Evolutionary conservation across 805 yeast genomes (phyloP), one percentile per base, ranked within the genome.

Genomic region (Lipomyces chichibuensis): DNA sequence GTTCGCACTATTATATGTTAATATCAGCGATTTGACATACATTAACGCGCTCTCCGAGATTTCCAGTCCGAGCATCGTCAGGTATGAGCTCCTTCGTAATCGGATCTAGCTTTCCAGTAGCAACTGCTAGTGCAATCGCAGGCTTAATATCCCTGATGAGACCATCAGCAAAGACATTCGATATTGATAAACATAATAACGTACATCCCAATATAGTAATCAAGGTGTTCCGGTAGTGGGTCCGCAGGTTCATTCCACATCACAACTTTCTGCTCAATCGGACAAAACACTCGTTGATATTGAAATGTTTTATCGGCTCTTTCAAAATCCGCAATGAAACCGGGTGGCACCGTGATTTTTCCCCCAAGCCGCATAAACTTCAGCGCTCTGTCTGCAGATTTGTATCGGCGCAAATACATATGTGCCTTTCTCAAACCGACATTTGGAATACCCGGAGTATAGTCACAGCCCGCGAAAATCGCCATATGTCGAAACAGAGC

Each of bases 381-480:
- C 3, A 91, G 68, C 2, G 89, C 84, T 53, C 85, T 81, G 17
- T 88, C 88, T 71, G 88, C 81, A 1, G 82, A 81, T 27, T 79
- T 77, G 72, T 82, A 82, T 64, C 83, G 81, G 62, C 81, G 80
- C 1, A 91, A 87, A 56, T 89, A 75, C 53, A 79, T 80, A 63
- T 89, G 84, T 0, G 98, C 96, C 33, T 88, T 90, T 57, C 87
- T 85, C 9, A 92, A 81, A 0, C 99, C 99, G 17, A 94, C 82
- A 1, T 89, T 88, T 0, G 89, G 84, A 6, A 95, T 81, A 0
- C 99, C 99, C 63, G 86, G 86, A 0, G 97, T 91, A 75, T 95
- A 95, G 77, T 95, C 99, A 79, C 99, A 95, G 0, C 99, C 99
- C n/a, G 97, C 86, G 3, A 95, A 75, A 72, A 93, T 88, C 1